These are phyloP conservation scores for Gypsophila paniculata DNA, from an alignment of 179 eudicot species.

Conservation along the genomic window DNA sequence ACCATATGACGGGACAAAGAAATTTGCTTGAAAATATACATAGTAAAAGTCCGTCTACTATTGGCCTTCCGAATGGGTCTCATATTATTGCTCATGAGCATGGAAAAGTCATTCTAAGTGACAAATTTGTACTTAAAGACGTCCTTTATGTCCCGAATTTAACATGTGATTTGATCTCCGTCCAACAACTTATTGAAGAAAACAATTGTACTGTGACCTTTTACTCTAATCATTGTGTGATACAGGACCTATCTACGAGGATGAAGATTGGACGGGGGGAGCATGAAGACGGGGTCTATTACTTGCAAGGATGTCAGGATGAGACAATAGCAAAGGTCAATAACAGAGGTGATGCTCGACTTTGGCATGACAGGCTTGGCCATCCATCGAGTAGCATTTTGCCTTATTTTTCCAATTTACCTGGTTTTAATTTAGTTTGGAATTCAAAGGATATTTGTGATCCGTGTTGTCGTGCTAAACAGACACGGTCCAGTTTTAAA, in stretches of 20 bases:
- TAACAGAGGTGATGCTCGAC: neutral
- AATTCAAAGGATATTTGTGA: neutral
- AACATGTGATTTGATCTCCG: too few relatives aligned
- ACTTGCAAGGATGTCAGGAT: neutral
- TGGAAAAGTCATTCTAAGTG: neutral
- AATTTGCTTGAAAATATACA: neutral
- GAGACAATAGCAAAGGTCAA: neutral
- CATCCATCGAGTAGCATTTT: neutral
- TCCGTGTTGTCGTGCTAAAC: neutral
- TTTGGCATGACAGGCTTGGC: neutral
- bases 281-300: neutral
- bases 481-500: too few relatives aligned
- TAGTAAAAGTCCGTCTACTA: neutral
- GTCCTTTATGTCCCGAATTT: too few relatives aligned
- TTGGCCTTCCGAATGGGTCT: conserved; percentile 6
- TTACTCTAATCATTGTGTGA: too few relatives aligned
- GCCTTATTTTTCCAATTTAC: neutral
- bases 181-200: too few relatives aligned
- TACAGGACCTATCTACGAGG: too few relatives aligned
- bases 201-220: too few relatives aligned
- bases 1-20: conserved; percentile 4
- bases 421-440: conserved; percentile 7
- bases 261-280: neutral
- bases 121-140: neutral
- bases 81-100: neutral